A percentile compares a stretch with the other conserved stretches of the same genome.
These are phyloP conservation scores for Talaromyces marneffei DNA, from an alignment of 2,329 filamentous ascomycete genomes.

Conservation along the genomic window DNA sequence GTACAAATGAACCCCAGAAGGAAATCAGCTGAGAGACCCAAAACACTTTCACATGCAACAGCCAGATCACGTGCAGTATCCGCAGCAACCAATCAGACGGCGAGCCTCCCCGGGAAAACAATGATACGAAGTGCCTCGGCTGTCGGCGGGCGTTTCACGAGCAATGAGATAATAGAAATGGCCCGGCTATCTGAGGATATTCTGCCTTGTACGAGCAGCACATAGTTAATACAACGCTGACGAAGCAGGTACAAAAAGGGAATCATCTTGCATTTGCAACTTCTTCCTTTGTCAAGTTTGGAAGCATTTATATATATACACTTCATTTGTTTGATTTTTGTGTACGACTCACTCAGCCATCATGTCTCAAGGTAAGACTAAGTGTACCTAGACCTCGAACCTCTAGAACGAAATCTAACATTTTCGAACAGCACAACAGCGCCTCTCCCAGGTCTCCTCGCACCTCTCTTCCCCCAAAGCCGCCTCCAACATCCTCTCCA, in stretches of 20 bases:
- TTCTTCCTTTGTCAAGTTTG: neutral
- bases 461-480: slow-evolving; percentile 42
- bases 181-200: neutral
- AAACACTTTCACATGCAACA: slow-evolving; percentile 11
- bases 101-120: slow-evolving; percentile 17
- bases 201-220: neutral
- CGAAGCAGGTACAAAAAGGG: slow-evolving; percentile 14
- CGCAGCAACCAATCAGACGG: neutral
- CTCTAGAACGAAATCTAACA: slow-evolving; percentile 1
- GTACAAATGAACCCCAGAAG: neutral
- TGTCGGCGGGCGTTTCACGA: slow-evolving; percentile 18
- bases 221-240: neutral
- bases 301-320: neutral
- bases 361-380: slow-evolving; percentile 41
- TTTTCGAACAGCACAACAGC: slow-evolving; percentile 46
- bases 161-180: slow-evolving; percentile 1
- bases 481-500: slow-evolving; percentile 27
- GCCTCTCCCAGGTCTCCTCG: slow-evolving; percentile 54
- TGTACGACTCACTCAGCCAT: slow-evolving; percentile 22
- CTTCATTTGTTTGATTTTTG: neutral
- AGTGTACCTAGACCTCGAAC: neutral
- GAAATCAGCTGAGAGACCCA: neutral
- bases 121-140: slow-evolving; percentile 29
- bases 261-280: neutral
- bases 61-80: neutral